These are phyloP conservation scores for Dendrobium catenatum DNA, from an alignment of 106 monocot species.

Conservation along the genomic window DNA sequence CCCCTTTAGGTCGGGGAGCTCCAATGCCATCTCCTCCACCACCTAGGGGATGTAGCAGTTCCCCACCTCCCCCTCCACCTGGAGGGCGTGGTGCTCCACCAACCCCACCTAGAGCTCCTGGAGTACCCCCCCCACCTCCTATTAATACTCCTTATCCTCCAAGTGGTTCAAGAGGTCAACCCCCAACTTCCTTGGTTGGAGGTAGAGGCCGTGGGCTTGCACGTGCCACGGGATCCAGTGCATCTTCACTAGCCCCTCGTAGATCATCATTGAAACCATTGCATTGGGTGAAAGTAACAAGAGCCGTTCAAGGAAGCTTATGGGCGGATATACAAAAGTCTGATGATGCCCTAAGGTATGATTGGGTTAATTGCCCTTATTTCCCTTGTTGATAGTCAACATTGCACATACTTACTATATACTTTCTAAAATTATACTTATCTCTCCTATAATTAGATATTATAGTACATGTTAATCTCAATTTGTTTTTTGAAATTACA, in stretches of 20 bases:
- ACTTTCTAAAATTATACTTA: not conserved
- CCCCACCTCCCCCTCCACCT: conserved; percentile 16
- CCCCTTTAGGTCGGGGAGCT: not conserved
- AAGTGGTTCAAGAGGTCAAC: conserved; percentile 3
- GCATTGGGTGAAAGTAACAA: conserved; percentile 97
- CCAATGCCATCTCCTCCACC: conserved; percentile 20
- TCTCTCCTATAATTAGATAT: not conserved
- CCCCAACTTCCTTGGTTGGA: conserved; percentile 12
- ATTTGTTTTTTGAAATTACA: not conserved
- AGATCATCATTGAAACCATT: conserved; percentile 75
- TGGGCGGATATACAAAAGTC: conserved; percentile 91
- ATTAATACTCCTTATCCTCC: not conserved
- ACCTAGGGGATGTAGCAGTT: conserved; percentile 7
- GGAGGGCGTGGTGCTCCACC: conserved; percentile 14
- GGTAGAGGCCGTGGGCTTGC: conserved; percentile 53
- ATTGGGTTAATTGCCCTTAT: not conserved
- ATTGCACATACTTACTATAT: not conserved
- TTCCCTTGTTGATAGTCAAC: too few relatives aligned
- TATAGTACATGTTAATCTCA: not conserved
- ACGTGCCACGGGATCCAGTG: conserved; percentile 25
- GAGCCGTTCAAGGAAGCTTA: conserved; percentile 93
- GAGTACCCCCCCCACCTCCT: conserved; percentile 48
- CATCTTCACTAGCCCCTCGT: conserved; percentile 31
- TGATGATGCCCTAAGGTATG: conserved; percentile 70
- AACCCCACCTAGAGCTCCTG: conserved; percentile 37